Evolutionary conservation across 345 rosid species (phyloP), one percentile per base, ranked within the genome.

Genomic region (Populus deltoides): DNA sequence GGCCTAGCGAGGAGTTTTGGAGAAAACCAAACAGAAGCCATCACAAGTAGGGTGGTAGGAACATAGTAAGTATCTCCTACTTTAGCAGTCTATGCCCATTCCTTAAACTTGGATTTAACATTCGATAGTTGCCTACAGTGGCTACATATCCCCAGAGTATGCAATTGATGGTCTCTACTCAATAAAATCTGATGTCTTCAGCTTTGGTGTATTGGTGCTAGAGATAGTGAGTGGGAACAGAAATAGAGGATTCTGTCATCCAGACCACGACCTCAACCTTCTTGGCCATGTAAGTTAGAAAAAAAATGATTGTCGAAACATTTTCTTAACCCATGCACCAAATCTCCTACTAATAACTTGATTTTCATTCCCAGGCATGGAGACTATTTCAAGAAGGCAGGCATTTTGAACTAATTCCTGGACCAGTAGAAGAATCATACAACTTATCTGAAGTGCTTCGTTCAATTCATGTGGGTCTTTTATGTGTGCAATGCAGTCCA

Each of bases 401-500:
- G 69, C 9, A 72, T 8, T 27, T 68, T 69, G 83, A 82, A 36
- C 53, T 84, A 27, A 36, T 82, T 13, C 75, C 81, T 71, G 6
- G 66, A 33, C n/a, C 35, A 24, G 47, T 79, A 20, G 72, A 59
- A 22, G 73, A 43, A 41, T 22, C 73, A 9, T 39, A 5, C 55
- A 10, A 20, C 5, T 13, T 70, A 31, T 22, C 53, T 36, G 73
- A 39, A 43, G 35, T 43, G 6, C n/a, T 4, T 12, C 27, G 70
- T 49, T 79, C 83, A 77, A 33, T 85, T 12, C 79, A 82, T 33
- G 72, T 82, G 8, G 80, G 81, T 63, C 20, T 85, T 11, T 77
- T 83, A 31, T 85, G 87, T 49, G 81, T 85, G 79, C 85, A 85
- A 77, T 77, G 80, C 11, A 65, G 74, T 49, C 77, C 83, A 25